Conservation (phyloP, 1,284 basidiomycete species). For the Gomphus sp. region DNA sequence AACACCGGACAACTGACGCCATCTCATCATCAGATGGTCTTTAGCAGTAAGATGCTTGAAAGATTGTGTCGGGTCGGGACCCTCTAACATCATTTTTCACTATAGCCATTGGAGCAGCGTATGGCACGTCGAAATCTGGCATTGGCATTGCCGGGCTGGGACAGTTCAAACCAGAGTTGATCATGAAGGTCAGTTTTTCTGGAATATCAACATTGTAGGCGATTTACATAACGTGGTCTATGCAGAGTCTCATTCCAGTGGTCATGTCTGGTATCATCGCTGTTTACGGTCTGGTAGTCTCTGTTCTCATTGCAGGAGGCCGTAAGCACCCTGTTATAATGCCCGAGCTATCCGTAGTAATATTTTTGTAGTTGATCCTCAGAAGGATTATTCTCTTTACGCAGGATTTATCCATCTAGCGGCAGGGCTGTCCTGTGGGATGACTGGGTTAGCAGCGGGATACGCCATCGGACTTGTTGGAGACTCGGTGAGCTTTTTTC, state of each 20-base stretch:
- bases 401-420: slow-evolving; percentile 92
- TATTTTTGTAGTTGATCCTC: slow-evolving; percentile 45
- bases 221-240: not conserved
- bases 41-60: slow-evolving; percentile 57
- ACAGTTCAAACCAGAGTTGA: slow-evolving; percentile 89
- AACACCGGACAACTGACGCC: not conserved
- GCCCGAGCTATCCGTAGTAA: not conserved
- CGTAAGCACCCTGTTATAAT: slow-evolving; percentile 29
- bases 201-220: not conserved
- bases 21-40: slow-evolving; percentile 56
- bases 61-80: not conserved
- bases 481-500: slow-evolving; percentile 61
- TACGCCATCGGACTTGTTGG: slow-evolving; percentile 97
- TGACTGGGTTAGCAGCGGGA: slow-evolving; percentile 92
- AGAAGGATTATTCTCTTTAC: slow-evolving; percentile 52
- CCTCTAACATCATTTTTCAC: not conserved
- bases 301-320: slow-evolving; percentile 56
- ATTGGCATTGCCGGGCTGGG: slow-evolving; percentile 97
- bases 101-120: slow-evolving; percentile 86
- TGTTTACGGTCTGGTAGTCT: slow-evolving; percentile 60
- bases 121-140: slow-evolving; percentile 95
- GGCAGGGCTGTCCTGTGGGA: slow-evolving; percentile 86
- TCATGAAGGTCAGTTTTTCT: slow-evolving; percentile 78
- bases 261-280: slow-evolving; percentile 83
- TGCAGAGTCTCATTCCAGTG: slow-evolving; percentile 83